These are phyloP conservation scores for Calonectria pauciramosa DNA, from an alignment of 2,329 filamentous ascomycete genomes.

Conservation along the genomic window DNA sequence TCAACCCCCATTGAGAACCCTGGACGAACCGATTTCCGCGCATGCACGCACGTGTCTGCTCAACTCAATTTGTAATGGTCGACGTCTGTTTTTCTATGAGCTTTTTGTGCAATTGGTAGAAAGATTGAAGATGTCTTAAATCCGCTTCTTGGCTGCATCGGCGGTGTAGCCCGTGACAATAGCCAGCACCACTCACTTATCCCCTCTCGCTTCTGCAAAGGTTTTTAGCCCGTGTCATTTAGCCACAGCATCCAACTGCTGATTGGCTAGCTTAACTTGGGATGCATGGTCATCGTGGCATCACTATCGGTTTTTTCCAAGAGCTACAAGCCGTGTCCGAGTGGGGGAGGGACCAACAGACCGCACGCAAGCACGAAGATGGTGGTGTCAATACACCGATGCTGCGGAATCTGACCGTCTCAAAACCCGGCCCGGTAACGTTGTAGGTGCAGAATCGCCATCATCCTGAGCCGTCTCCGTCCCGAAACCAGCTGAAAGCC, in stretches of 20 bases:
- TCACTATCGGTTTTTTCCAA: neutral
- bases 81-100: neutral
- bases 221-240: neutral
- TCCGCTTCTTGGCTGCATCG: constrained; percentile 33
- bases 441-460: neutral
- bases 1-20: neutral
- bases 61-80: neutral
- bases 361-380: neutral
- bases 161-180: constrained; percentile 29
- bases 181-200: neutral
- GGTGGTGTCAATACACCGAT: neutral
- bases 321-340: constrained; percentile 3
- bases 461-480: neutral
- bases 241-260: neutral
- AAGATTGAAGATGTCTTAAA: constrained; percentile 19
- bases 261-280: neutral
- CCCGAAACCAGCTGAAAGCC: neutral
- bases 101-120: constrained; percentile 18
- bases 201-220: constrained; percentile 9
- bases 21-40: neutral
- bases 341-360: neutral
- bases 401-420: neutral
- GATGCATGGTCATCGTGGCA: constrained; percentile 5
- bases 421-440: neutral
- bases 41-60: constrained; percentile 14